Evolutionary conservation across 2,329 filamentous ascomycete species (phyloP), one percentile per base, ranked within the genome.

Genomic region (Fusarium nematophilum): DNA sequence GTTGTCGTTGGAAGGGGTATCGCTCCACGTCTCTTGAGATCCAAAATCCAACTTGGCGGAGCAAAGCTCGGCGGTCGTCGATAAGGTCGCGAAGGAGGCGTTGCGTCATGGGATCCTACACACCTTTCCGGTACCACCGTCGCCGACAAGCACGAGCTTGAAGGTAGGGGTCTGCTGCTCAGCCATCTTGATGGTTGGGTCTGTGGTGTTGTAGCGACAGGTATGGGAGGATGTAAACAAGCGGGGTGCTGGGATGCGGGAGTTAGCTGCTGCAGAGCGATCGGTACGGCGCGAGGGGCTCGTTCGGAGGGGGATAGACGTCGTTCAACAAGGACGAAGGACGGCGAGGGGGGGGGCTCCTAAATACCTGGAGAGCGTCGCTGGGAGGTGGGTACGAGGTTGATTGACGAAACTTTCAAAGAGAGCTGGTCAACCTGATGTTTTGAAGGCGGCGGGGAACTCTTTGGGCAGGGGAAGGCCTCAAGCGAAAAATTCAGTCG

Each of bases 121-220:
- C 62, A 96, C 95, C 93, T 99, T 99, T 84, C 95, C 95, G 75
- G 95, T 99, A 87, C 95, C 95, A 82, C 95, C 95, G 79, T 99
- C 95, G 79, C 95, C 95, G 76, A 99, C 95, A 82, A 99, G 92
- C 79, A 99, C 95, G 75, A 99, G 92, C 92, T 99, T 99, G 90
- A 99, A 99, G 79, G 92, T 97, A 69, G 94, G 92, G 69, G 73
- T 77, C 78, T 73, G 68, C 65, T 75, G 72, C 63, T 74, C 67
- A 80, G 90, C 86, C 91, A 95, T 96, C 73, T 72, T 79, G 71
- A 73, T 66, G 70, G 69, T 52, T 53, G 55, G 55, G 54, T 59
- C 27, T 64, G 46, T 64, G 46, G 59, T 60, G 59, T 64, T 59
- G 59, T 56, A 65, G 57, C 61, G 61, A 69, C 60, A 59, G 64